phyloP scores from a whole-genome alignment of 1,284 basidiomycete genomes.

The Stygiomarasmius scandens region DNA sequence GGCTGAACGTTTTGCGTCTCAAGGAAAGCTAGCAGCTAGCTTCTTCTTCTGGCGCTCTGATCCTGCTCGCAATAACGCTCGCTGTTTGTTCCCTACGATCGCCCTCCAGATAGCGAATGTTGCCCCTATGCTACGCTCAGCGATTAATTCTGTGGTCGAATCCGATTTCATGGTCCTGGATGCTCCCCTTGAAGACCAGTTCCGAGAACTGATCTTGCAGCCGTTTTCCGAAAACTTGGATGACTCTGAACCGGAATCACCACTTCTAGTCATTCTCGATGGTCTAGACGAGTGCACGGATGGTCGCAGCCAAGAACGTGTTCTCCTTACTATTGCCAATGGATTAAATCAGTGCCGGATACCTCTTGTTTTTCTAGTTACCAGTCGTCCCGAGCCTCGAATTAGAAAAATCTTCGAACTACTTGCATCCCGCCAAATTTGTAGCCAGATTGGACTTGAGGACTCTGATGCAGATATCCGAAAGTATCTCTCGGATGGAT shows the following conservation, averaged over 20 bases:
- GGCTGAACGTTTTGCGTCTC: conserved; percentile 8
- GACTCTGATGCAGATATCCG: neutral
- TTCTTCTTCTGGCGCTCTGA: conserved; percentile 19
- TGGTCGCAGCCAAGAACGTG: neutral
- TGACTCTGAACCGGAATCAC: neutral
- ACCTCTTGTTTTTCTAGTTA: neutral
- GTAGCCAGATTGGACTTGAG: too few relatives aligned
- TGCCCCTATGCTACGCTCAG: neutral
- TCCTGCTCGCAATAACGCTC: conserved; percentile 1
- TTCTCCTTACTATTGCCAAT: neutral
- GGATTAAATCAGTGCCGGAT: neutral
- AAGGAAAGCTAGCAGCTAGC: conserved; percentile 14
- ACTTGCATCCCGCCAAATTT: too few relatives aligned
- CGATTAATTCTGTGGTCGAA: neutral
- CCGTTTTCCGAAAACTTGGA: neutral
- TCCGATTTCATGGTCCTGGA: neutral
- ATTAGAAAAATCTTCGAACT: neutral
- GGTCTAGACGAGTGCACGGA: conserved; percentile 7
- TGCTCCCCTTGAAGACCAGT: neutral
- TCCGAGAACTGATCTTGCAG: neutral
- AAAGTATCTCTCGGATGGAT: neutral
- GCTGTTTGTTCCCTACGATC: conserved; percentile 7
- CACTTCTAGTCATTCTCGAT: conserved; percentile 5
- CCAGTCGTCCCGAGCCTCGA: neutral
- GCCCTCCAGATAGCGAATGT: neutral